These are phyloP conservation scores for Groenewaldozyma auringiensis DNA, from an alignment of 1,139 yeast genomes.

Conservation along the genomic window DNA sequence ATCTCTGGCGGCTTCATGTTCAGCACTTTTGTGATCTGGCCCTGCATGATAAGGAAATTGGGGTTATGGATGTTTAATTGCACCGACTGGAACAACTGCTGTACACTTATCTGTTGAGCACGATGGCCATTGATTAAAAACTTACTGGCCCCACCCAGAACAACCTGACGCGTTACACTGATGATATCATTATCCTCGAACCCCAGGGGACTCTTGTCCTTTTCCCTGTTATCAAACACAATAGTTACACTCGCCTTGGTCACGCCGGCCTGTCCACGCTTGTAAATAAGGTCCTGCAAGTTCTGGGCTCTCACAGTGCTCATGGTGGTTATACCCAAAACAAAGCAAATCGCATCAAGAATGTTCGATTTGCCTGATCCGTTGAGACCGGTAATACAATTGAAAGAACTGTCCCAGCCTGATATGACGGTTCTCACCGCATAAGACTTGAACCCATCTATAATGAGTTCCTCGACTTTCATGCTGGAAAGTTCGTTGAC, in stretches of 20 bases:
- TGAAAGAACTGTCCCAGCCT: slow-evolving; percentile 93
- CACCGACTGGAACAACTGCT: slow-evolving; percentile 85
- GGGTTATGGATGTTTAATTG: slow-evolving; percentile 96
- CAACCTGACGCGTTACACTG: slow-evolving; percentile 86
- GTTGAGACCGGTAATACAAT: slow-evolving; percentile 94
- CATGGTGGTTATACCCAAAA: slow-evolving; percentile 94
- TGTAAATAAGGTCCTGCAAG: slow-evolving; percentile 87
- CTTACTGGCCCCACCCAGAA: slow-evolving; percentile 86
- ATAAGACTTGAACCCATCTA: slow-evolving; percentile 96
- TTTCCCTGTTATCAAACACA: slow-evolving; percentile 81
- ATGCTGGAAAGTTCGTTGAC: slow-evolving; percentile 32
- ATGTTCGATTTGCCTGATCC: slow-evolving; percentile 97
- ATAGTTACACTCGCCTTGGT: slow-evolving; percentile 96
- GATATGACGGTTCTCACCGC: slow-evolving; percentile 95
- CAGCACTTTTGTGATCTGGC: slow-evolving; percentile 91
- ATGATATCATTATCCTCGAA: slow-evolving; percentile 74
- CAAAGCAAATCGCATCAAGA: slow-evolving; percentile 94
- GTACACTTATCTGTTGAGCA: slow-evolving; percentile 90
- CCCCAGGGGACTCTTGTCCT: slow-evolving; percentile 74
- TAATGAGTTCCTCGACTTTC: slow-evolving; percentile 91
- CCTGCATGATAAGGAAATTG: slow-evolving; percentile 96
- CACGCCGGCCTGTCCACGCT: slow-evolving; percentile 97
- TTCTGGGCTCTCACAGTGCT: slow-evolving; percentile 88
- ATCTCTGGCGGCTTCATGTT: slow-evolving; percentile 94
- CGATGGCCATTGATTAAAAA: slow-evolving; percentile 92